Evolutionary conservation across 306 rosid species (phyloP), one percentile per base, ranked within the genome.

Genomic region (Glycine latifolia): DNA sequence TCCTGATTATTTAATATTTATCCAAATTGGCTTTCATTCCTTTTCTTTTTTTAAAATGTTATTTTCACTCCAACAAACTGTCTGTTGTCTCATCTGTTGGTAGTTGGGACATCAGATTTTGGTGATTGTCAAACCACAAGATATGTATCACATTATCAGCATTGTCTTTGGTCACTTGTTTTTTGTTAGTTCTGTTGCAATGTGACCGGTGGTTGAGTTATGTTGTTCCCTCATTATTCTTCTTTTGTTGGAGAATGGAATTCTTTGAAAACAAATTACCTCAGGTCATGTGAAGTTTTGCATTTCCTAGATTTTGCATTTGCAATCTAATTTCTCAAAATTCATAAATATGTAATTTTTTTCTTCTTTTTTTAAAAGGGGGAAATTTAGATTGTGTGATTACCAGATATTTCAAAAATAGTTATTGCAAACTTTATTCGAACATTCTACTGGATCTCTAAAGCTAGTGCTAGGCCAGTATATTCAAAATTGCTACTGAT

Each of bases 121-220:
- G 78, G 76, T 60, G 80, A 63, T 87, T 80, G 87, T 62, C 78
- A 48, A 66, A 76, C 81, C 73, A 74, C 43, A 15, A 46, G 58
- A 41, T 52, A 37, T 50, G 44, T 37, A 62, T 56, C 70, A 39
- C 65, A 72, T 15, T 60, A 46, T 80, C 41, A 33, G 60, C 79
- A 76, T 55, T 71, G 76, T 71, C 59, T 26, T 26, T 66, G 39
- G 54, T 53, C 53, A 15, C 10, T 67, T 41, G 77, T 31, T 67
- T 76, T 69, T 49, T 15, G n/a, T 49, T 4, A 35, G 72, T 68
- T 82, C 16, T 56, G 6, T 65, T 67, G 63, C 55, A 44, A 56
- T 67, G 54, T 67, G 71, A 31, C 67, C 10, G 7, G 44, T 63
- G 80, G 26, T 78, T 78, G 46, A 76, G 62, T 10, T 49, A 68